Percentiles rank a stretch among this genome's conserved stretches.
These are phyloP conservation scores for Raddia guianensis DNA, from an alignment of 176 grass and related monocot genomes.

Conservation along the genomic window DNA sequence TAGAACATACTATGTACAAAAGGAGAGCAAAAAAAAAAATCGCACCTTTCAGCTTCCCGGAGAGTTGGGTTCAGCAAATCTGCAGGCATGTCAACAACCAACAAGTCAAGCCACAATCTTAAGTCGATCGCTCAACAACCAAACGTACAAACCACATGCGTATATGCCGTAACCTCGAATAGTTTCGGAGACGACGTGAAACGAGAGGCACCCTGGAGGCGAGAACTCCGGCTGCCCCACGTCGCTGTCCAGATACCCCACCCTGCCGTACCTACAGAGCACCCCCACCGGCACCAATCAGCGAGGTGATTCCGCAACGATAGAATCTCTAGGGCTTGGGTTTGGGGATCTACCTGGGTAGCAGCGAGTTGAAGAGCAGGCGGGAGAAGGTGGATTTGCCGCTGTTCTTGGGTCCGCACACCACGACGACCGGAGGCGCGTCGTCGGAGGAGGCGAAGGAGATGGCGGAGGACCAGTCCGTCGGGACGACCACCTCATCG, in stretches of 20 bases:
- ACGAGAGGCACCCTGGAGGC: slow-evolving; percentile 73
- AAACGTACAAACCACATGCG: background rate
- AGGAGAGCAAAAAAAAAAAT: background rate
- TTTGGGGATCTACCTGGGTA: slow-evolving; percentile 49
- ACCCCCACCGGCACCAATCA: background rate
- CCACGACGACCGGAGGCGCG: slow-evolving; percentile 54
- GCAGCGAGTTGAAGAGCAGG: slow-evolving; percentile 72
- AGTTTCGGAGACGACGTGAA: slow-evolving; percentile 61
- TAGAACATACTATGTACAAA: background rate
- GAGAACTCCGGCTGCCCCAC: slow-evolving; percentile 88
- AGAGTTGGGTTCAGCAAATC: slow-evolving; percentile 60
- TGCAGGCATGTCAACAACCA: slow-evolving; percentile 43
- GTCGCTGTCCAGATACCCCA: slow-evolving; percentile 84
- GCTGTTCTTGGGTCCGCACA: slow-evolving; percentile 88
- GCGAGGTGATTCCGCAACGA: background rate
- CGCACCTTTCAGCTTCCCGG: slow-evolving; percentile 59
- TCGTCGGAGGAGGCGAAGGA: slow-evolving; percentile 17
- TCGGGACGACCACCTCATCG: slow-evolving; percentile 49
- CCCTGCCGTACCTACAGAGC: slow-evolving; percentile 51
- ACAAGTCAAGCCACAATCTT: background rate
- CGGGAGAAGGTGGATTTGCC: slow-evolving; percentile 98
- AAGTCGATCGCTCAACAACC: background rate
- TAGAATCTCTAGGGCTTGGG: background rate
- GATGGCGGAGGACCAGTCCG: slow-evolving; percentile 45
- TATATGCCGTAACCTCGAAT: slow-evolving; percentile 36